A percentile compares a stretch with the other conserved stretches of the same genome.
Evolutionary conservation across 306 rosid species (phyloP).

Genomic region (Castanea sativa): DNA sequence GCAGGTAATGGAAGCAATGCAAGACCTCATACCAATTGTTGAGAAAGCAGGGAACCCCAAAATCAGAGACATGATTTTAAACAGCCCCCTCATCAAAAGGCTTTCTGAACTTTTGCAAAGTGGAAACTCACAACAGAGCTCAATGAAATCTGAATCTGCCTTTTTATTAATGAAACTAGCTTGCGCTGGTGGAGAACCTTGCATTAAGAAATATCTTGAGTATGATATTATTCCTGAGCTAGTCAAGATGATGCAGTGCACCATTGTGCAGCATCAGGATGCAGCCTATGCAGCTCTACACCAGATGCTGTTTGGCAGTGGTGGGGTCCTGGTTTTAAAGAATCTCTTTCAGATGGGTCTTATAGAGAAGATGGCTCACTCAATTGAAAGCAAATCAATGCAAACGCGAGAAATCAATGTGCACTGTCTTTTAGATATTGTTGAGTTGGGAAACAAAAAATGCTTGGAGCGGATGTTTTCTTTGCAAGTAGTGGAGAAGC

Average conservation of each 20-base stretch:
- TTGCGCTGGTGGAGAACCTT: constrained; percentile 32
- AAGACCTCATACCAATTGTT: constrained; percentile 30
- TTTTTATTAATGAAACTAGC: constrained; percentile 29
- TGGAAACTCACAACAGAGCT: constrained; percentile 1
- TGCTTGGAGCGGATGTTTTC: constrained; percentile 26
- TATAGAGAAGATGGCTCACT: constrained; percentile 25
- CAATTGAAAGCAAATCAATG: constrained; percentile 29
- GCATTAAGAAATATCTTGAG: constrained; percentile 22
- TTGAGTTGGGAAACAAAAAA: constrained; percentile 33
- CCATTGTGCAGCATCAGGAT: constrained; percentile 16
- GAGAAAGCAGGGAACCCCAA: constrained; percentile 24
- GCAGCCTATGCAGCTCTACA: constrained; percentile 22
- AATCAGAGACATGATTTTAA: constrained; percentile 24
- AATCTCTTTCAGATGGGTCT: constrained; percentile 23
- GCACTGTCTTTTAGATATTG: constrained; percentile 25
- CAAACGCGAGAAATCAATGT: constrained; percentile 24
- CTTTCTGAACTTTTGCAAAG: constrained; percentile 19
- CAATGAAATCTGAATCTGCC: constrained; percentile 12
- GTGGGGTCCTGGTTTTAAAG: constrained; percentile 24
- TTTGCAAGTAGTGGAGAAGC: constrained; percentile 32
- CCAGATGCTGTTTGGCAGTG: constrained; percentile 30
- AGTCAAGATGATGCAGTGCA: constrained; percentile 30
- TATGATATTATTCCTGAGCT: constrained; percentile 27
- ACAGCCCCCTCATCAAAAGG: constrained; percentile 19
- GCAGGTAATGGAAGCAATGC: constrained; percentile 25